A percentile compares a stretch with the other conserved stretches of the same genome.
Conservation (phyloP, 768 basidiomycete genomes). For the Lactifluus echinatus region DNA sequence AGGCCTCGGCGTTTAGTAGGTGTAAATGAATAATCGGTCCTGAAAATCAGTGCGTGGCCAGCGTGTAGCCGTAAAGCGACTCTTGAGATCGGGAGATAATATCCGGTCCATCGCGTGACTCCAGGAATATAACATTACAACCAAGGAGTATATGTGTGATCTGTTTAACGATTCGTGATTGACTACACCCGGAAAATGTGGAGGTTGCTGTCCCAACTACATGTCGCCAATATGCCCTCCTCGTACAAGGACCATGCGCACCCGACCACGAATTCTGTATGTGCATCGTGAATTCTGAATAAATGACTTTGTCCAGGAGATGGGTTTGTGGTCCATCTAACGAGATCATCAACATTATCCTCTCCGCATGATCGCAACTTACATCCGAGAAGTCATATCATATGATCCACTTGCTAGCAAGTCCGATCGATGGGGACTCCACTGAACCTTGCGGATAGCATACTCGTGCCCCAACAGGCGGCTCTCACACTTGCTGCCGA, state of each 20-base stretch:
- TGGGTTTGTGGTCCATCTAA: constrained; percentile 64
- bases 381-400: constrained; percentile 95
- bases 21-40: no score
- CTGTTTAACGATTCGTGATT: not conserved
- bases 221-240: constrained; percentile 77
- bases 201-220: constrained; percentile 85
- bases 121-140: no score
- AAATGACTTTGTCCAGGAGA: constrained; percentile 42
- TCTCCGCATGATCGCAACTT: constrained; percentile 28
- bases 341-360: not conserved
- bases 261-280: constrained; percentile 93
- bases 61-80: no score
- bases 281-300: constrained; percentile 69
- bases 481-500: constrained; percentile 65
- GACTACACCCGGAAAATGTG: constrained; percentile 57
- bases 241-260: constrained; percentile 91
- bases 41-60: no score
- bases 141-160: not conserved
- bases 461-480: constrained; percentile 82
- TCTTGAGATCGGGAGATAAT: no score
- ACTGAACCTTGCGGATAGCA: constrained; percentile 81
- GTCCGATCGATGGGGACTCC: constrained; percentile 74
- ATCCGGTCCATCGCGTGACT: no score
- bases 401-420: constrained; percentile 70
- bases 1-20: no score